Percentiles rank a stretch among this genome's conserved stretches.
Evolutionary conservation across 2,329 filamentous ascomycete species (phyloP).

Genomic region (Exserohilum turcica): DNA sequence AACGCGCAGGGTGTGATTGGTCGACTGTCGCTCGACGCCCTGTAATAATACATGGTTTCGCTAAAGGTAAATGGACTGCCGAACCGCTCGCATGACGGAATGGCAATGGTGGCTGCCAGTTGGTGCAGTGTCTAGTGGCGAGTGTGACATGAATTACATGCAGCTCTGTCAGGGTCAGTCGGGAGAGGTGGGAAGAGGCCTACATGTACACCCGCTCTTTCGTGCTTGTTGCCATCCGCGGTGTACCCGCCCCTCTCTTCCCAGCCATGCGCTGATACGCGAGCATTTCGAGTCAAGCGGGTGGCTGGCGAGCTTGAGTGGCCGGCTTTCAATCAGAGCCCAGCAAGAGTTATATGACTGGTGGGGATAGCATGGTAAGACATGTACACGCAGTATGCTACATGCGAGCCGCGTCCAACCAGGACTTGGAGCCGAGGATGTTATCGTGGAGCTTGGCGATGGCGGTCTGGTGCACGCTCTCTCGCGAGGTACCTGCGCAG

Average conservation of each 20-base stretch:
- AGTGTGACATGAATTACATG: background rate
- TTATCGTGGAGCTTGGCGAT: background rate
- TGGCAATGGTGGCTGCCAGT: no score
- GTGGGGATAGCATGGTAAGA: no score
- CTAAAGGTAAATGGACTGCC: no score
- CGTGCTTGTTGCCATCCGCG: background rate
- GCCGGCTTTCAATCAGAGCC: no score
- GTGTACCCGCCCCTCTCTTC: background rate
- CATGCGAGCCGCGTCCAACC: background rate
- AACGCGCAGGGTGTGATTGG: no score
- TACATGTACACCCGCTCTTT: no score
- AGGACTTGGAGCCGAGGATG: no score
- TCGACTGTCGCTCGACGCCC: no score
- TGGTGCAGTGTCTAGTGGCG: background rate
- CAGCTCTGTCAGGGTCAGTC: background rate
- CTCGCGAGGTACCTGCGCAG: background rate
- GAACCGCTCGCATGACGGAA: no score
- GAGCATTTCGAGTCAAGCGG: background rate
- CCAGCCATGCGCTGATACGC: background rate
- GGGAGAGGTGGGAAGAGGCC: background rate
- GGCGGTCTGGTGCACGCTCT: background rate
- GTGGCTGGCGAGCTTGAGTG: background rate
- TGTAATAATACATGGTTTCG: no score
- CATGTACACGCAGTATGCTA: no score
- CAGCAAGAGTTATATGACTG: no score